phyloP scores from a whole-genome alignment of 1,284 basidiomycete species.

The Paramarasmius palmivorus region DNA sequence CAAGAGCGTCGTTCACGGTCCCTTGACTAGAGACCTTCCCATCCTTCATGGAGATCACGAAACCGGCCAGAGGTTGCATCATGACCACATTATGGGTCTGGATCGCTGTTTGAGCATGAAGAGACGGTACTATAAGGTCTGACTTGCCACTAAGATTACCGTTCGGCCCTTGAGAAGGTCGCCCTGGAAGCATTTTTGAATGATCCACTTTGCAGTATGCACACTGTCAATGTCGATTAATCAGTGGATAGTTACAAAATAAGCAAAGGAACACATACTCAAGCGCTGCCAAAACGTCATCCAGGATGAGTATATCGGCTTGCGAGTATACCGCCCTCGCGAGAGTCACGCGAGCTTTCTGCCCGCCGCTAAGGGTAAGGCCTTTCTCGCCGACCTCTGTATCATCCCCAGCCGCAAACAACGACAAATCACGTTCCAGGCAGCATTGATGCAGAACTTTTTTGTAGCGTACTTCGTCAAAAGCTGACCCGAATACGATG shows the following conservation, averaged over 20 bases:
- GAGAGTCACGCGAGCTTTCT: constrained; percentile 72
- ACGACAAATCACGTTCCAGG: constrained; percentile 52
- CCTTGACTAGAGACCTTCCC: constrained; percentile 44
- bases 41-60: constrained; percentile 52
- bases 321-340: constrained; percentile 71
- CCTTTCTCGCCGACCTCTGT: constrained; percentile 68
- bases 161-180: constrained; percentile 71
- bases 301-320: constrained; percentile 62
- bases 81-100: constrained; percentile 65
- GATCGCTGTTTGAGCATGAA: background rate
- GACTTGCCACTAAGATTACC: constrained; percentile 65
- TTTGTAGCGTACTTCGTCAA: constrained; percentile 72
- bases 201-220: constrained; percentile 75
- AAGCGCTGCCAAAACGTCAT: constrained; percentile 62
- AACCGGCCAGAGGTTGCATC: constrained; percentile 53
- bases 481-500: constrained; percentile 81
- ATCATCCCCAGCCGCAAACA: constrained; percentile 72
- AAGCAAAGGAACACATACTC: constrained; percentile 32
- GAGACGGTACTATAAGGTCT: background rate
- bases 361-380: constrained; percentile 53
- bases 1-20: constrained; percentile 35
- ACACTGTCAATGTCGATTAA: constrained; percentile 38
- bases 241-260: background rate
- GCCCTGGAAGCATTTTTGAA: constrained; percentile 73
- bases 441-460: constrained; percentile 62